These are phyloP conservation scores for Cucurbitaria berberidis DNA, from an alignment of 2,329 filamentous ascomycete species.

Conservation along the genomic window DNA sequence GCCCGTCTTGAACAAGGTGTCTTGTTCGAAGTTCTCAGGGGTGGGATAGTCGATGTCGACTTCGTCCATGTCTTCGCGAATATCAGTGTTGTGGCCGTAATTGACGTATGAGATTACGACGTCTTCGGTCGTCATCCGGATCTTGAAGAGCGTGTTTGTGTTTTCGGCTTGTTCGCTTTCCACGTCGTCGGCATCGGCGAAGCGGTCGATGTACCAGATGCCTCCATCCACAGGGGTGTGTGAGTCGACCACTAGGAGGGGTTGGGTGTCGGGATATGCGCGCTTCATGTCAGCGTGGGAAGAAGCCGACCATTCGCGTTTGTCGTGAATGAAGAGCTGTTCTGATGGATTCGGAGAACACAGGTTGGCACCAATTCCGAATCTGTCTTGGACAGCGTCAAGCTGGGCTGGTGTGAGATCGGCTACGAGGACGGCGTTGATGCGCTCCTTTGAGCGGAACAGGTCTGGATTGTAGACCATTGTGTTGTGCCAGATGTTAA, in stretches of 20 bases:
- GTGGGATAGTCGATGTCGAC: conserved; percentile 1
- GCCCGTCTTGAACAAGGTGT: conserved; percentile 1
- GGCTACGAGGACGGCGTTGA: conserved; percentile 3
- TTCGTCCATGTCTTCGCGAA: conserved; percentile 11
- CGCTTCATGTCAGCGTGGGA: conserved; percentile 6
- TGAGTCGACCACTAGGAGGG: conserved; percentile 10
- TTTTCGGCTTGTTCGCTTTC: conserved; percentile 13
- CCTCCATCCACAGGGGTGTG: conserved; percentile 7
- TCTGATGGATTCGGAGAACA: background rate
- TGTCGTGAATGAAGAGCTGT: conserved; percentile 14
- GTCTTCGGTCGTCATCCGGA: conserved; percentile 14
- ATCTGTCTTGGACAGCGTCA: conserved; percentile 9
- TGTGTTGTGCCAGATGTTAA: background rate
- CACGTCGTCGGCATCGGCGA: conserved; percentile 9
- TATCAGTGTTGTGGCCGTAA: conserved; percentile 3
- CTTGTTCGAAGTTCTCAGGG: conserved; percentile 5
- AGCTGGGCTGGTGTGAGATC: conserved; percentile 12
- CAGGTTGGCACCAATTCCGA: conserved; percentile 9
- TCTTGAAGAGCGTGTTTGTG: conserved; percentile 11
- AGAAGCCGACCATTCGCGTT: conserved; percentile 2
- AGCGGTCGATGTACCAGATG: conserved; percentile 14
- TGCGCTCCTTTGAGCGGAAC: conserved; percentile 1
- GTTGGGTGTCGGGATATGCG: background rate
- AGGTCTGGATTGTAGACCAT: conserved; percentile 8
- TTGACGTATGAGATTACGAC: conserved; percentile 6